Conservation (phyloP, 108 stramenopile genomes). For the Nannochloropsis gaditana region DNA sequence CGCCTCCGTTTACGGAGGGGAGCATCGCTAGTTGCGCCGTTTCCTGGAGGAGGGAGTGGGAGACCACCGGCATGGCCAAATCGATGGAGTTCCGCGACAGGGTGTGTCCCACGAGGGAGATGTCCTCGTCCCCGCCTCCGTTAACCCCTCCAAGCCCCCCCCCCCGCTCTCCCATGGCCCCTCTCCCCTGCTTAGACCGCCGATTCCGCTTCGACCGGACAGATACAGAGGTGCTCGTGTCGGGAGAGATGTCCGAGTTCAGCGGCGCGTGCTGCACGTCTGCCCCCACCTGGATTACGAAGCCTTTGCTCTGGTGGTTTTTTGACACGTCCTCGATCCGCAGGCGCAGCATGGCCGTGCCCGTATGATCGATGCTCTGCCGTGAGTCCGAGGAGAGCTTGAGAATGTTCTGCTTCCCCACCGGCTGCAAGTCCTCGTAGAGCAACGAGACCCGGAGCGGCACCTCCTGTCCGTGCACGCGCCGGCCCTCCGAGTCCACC, state of each 20-base stretch:
- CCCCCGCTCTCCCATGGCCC: neutral
- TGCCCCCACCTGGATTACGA: slow-evolving; percentile 60
- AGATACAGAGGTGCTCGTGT: slow-evolving; percentile 60
- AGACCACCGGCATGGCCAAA: neutral
- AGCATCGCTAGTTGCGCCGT: slow-evolving; percentile 13
- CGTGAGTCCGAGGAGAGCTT: slow-evolving; percentile 49
- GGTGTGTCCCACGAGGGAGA: neutral
- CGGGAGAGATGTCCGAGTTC: slow-evolving; percentile 65
- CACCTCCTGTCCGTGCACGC: slow-evolving; percentile 51
- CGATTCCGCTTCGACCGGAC: slow-evolving; percentile 68
- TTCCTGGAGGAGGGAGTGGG: neutral
- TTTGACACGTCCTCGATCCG: slow-evolving; percentile 81
- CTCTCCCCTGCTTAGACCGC: neutral
- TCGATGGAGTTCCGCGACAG: neutral
- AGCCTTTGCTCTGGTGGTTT: slow-evolving; percentile 76
- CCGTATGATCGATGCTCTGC: slow-evolving; percentile 42
- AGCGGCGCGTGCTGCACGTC: slow-evolving; percentile 53
- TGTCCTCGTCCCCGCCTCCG: neutral
- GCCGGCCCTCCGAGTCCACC: slow-evolving; percentile 50
- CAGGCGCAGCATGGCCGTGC: slow-evolving; percentile 56
- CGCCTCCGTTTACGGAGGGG: neutral
- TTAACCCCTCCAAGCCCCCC: neutral
- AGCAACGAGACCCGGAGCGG: slow-evolving; percentile 51
- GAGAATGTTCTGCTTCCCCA: slow-evolving; percentile 70
- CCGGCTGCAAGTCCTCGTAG: slow-evolving; percentile 55